A percentile compares a stretch with the other conserved stretches of the same genome.
Conservation (phyloP, 106 monocot genomes). For the Vanilla planifolia region DNA sequence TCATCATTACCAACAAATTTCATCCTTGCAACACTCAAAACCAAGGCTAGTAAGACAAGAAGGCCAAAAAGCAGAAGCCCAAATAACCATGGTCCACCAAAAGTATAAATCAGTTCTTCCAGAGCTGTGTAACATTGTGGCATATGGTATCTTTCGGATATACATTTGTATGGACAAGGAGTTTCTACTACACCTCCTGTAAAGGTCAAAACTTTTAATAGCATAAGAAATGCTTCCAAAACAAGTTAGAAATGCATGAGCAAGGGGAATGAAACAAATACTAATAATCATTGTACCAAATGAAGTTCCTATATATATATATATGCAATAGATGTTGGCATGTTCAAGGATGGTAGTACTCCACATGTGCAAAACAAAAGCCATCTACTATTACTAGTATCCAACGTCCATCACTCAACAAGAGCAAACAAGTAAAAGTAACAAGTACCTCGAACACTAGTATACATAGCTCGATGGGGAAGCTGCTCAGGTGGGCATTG, state of each 20-base stretch:
- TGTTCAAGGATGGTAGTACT: background rate
- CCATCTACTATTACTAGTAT: too few species aligned
- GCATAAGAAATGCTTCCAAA: background rate
- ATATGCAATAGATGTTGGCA: background rate
- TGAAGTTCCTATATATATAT: background rate
- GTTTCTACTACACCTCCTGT: slow-evolving; percentile 83
- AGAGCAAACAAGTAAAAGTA: background rate
- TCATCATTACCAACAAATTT: slow-evolving; percentile 97
- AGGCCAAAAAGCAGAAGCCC: slow-evolving; percentile 84
- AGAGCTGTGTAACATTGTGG: slow-evolving; percentile 96
- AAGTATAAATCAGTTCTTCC: slow-evolving; percentile 94
- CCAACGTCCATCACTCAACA: background rate
- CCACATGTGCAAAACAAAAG: background rate
- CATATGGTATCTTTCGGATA: slow-evolving; percentile 95
- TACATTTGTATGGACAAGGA: slow-evolving; percentile 87
- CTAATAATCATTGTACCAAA: background rate
- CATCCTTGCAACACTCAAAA: slow-evolving; percentile 97
- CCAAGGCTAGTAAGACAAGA: slow-evolving; percentile 74
- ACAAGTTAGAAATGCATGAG: background rate
- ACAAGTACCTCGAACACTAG: slow-evolving; percentile 64
- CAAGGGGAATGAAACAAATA: background rate
- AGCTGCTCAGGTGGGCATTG: slow-evolving; percentile 65
- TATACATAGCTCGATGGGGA: slow-evolving; percentile 78
- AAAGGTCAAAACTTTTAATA: background rate
- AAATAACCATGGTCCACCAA: slow-evolving; percentile 99